Conservation (phyloP, 2,329 filamentous ascomycete genomes). For the Aspergillaceae sp. region DNA sequence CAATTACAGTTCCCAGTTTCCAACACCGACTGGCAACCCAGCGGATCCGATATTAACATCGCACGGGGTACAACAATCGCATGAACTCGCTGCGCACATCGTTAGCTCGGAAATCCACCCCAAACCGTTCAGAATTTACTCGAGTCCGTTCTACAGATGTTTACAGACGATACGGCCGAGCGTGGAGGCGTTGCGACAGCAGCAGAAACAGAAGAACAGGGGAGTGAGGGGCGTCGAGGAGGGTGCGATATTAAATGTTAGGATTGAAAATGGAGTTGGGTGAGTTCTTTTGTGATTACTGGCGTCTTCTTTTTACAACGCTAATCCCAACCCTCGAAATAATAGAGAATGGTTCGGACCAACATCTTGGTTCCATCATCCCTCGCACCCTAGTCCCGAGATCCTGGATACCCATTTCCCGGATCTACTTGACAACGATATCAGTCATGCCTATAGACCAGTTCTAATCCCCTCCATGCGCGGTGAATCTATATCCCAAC, state of each 20-base stretch:
- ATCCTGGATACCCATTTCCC: slow-evolving; percentile 59
- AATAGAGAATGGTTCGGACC: slow-evolving; percentile 82
- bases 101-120: slow-evolving; percentile 24
- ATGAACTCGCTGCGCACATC: slow-evolving; percentile 55
- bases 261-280: slow-evolving; percentile 47
- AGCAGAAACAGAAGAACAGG: slow-evolving; percentile 10
- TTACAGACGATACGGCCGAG: slow-evolving; percentile 71
- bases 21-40: slow-evolving; percentile 77
- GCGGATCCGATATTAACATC: slow-evolving; percentile 81
- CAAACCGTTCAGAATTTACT: slow-evolving; percentile 56
- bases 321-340: neutral
- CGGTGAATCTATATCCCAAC: slow-evolving; percentile 69
- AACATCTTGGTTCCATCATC: slow-evolving; percentile 71
- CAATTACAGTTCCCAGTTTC: slow-evolving; percentile 62
- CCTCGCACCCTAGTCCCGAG: slow-evolving; percentile 58
- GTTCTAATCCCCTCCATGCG: slow-evolving; percentile 59
- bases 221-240: slow-evolving; percentile 26
- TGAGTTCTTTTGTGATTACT: slow-evolving; percentile 17
- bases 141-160: slow-evolving; percentile 78
- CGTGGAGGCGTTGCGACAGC: slow-evolving; percentile 34
- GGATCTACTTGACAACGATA: slow-evolving; percentile 40
- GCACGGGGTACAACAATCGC: slow-evolving; percentile 75
- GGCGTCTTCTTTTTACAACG: neutral
- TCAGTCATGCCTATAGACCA: slow-evolving; percentile 46
- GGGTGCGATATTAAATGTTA: slow-evolving; percentile 31